These are phyloP conservation scores for Tarenaya hassleriana DNA, from an alignment of 345 rosid genomes.

Conservation along the genomic window DNA sequence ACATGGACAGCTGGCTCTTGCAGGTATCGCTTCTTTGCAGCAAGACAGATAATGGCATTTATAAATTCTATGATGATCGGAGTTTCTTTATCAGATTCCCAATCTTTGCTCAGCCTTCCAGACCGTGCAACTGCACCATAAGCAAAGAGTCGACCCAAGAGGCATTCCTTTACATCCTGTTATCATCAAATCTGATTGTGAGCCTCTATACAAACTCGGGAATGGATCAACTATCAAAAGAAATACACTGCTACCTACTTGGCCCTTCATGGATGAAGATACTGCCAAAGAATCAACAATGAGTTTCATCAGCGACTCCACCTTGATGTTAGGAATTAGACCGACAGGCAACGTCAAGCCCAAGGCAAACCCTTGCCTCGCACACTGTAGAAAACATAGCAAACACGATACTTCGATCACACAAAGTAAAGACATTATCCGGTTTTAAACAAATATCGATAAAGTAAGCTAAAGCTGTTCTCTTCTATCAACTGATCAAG, in stretches of 20 bases:
- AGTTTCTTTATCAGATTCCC: conserved; percentile 51
- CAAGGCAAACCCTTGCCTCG: conserved; percentile 92
- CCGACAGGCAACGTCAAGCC: conserved; percentile 61
- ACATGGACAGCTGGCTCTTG: conserved; percentile 80
- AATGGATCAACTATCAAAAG: neutral
- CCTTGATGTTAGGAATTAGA: conserved; percentile 47
- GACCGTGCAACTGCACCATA: conserved; percentile 85
- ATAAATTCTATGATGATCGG: conserved; percentile 56
- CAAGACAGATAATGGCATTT: conserved; percentile 52
- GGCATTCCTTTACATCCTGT: conserved; percentile 87
- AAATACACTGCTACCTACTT: conserved; percentile 43
- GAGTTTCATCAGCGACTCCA: conserved; percentile 70
- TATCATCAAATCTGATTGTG: conserved; percentile 16
- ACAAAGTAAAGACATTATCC: neutral
- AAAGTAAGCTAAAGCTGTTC: no score
- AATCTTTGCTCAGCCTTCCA: conserved; percentile 55
- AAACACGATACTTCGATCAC: neutral
- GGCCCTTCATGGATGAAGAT: conserved; percentile 91
- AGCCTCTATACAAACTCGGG: neutral
- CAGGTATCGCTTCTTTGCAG: conserved; percentile 75
- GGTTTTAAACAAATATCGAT: no score
- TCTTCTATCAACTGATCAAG: no score
- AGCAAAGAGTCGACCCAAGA: conserved; percentile 80
- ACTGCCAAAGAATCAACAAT: conserved; percentile 60
- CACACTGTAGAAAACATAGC: conserved; percentile 50